Percentiles rank a stretch among this genome's conserved stretches.
Conservation (phyloP, 257 asterid genomes). For the Nicotiana tabacum region DNA sequence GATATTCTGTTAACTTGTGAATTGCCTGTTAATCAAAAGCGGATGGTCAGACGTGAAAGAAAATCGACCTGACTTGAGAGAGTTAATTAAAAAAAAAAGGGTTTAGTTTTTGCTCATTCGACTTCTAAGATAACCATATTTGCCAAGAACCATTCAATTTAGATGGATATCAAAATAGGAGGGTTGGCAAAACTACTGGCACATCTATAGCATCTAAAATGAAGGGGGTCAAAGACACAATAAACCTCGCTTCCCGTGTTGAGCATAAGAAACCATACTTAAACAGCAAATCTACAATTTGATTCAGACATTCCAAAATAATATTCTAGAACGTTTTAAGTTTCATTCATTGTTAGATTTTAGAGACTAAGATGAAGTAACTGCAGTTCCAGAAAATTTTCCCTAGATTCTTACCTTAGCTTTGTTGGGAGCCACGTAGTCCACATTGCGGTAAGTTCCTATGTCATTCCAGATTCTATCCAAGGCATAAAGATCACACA, state of each 20-base stretch:
- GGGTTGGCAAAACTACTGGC: neutral
- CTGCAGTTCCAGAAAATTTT: neutral
- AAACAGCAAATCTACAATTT: neutral
- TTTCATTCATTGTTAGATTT: neutral
- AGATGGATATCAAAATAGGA: neutral
- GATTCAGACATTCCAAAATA: neutral
- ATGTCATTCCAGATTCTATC: slow-evolving; percentile 96
- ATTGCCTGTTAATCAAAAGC: slow-evolving; percentile 59
- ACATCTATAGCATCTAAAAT: neutral
- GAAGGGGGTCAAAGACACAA: neutral
- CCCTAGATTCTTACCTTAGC: slow-evolving; percentile 60
- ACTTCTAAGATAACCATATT: neutral
- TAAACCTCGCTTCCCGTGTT: neutral
- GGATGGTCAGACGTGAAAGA: neutral
- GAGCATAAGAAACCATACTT: neutral
- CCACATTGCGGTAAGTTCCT: slow-evolving; percentile 94
- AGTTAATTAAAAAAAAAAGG: neutral
- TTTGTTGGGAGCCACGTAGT: slow-evolving; percentile 95
- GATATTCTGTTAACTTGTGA: slow-evolving; percentile 80
- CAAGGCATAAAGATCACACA: slow-evolving; percentile 92
- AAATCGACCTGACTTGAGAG: neutral
- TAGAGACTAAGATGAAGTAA: neutral
- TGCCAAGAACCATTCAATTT: neutral
- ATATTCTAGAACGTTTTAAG: neutral
- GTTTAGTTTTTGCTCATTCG: neutral